Percentiles rank a stretch among this genome's conserved stretches.
These are phyloP conservation scores for Saccharum hybrid DNA, from an alignment of 202 grass and related monocot genomes.

Conservation along the genomic window DNA sequence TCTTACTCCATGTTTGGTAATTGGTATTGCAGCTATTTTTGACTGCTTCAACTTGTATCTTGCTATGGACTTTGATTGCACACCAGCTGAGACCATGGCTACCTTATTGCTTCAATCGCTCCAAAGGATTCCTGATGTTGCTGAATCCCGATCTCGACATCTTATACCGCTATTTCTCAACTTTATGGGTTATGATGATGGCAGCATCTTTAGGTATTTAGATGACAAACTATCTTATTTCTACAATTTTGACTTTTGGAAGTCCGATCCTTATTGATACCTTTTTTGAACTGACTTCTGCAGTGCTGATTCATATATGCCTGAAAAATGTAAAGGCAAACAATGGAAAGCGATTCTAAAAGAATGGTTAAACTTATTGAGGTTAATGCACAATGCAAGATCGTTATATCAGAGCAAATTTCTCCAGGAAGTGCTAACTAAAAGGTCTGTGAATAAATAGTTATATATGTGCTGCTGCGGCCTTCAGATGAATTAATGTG, in stretches of 20 bases:
- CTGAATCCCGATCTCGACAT: conserved; percentile 81
- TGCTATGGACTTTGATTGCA: conserved; percentile 63
- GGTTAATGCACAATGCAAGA: conserved; percentile 77
- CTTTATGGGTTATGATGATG: conserved; percentile 82
- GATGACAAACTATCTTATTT: conserved; percentile 30
- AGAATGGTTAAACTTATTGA: conserved; percentile 91
- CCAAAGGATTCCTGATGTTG: conserved; percentile 88
- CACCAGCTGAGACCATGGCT: conserved; percentile 59
- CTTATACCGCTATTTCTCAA: conserved; percentile 88
- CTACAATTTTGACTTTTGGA: conserved; percentile 19
- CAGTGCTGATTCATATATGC: conserved; percentile 69
- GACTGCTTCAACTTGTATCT: conserved; percentile 69
- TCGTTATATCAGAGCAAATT: conserved; percentile 79
- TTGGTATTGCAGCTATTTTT: conserved; percentile 63
- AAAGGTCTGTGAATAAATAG: conserved; percentile 66
- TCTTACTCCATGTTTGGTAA: conserved; percentile 23
- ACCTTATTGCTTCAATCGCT: conserved; percentile 76
- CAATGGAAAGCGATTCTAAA: conserved; percentile 85
- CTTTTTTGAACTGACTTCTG: conserved; percentile 44
- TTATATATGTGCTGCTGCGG: conserved; percentile 32
- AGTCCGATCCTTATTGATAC: conserved; percentile 30
- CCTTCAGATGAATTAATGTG: not conserved
- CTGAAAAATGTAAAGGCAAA: conserved; percentile 74
- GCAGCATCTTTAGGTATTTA: conserved; percentile 65
- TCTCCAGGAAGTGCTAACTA: conserved; percentile 76